phyloP scores from a whole-genome alignment of 352 stramenopile genomes.

The Pythium dissimile region DNA sequence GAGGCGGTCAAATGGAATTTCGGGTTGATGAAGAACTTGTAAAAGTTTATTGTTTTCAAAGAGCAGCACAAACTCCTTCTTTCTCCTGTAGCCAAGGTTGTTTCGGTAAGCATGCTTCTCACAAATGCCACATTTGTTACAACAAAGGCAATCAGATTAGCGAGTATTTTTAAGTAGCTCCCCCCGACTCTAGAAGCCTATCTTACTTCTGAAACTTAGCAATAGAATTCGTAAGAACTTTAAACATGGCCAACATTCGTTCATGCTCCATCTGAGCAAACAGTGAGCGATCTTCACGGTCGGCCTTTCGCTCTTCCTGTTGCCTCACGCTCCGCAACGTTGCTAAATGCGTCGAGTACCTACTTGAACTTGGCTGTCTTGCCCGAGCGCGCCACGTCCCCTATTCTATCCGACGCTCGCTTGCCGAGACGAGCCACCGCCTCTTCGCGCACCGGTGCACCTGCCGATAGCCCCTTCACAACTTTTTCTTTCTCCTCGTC shows the following conservation, averaged over 20 bases:
- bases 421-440: not conserved
- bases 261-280: not conserved
- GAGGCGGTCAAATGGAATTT: conserved; percentile 20
- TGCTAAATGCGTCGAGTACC: not conserved
- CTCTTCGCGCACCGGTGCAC: not conserved
- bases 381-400: not conserved
- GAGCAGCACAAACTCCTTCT: conserved; percentile 4
- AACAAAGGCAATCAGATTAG: conserved; percentile 11
- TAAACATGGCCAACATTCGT: not conserved
- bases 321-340: not conserved
- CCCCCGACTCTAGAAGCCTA: conserved; percentile 7
- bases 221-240: not conserved
- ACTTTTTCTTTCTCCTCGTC: not conserved
- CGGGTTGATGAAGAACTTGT: conserved; percentile 13
- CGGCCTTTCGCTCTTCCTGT: not conserved
- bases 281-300: not conserved
- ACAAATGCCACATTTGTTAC: conserved; percentile 17
- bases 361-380: not conserved
- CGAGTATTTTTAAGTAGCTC: conserved; percentile 10
- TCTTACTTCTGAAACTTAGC: not conserved
- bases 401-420: not conserved
- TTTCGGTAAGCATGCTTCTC: conserved; percentile 9
- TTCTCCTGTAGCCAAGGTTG: conserved; percentile 2
- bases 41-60: conserved; percentile 16
- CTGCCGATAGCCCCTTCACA: not conserved